Evolutionary conservation across 306 rosid genomes (phyloP), one percentile per base, ranked within the genome.

Genomic region (Cucumis melo): DNA sequence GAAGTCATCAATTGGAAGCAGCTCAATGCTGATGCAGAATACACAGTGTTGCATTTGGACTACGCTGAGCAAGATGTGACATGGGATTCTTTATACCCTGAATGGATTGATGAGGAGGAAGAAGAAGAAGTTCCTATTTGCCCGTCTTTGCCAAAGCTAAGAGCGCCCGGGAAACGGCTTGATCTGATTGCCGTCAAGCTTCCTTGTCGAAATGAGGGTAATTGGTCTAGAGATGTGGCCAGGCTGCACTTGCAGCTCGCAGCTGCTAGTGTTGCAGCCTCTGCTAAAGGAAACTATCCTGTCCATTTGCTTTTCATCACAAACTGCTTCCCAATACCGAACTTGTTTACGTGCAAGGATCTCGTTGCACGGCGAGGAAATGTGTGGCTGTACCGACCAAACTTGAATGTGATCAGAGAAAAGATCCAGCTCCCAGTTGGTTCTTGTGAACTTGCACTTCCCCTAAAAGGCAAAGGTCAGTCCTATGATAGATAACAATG

Each of bases 21-120:
- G 86, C 79, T 90, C 14, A 80, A 84, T 76, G 93, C 94, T 59
- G 88, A 88, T 21, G 86, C 88, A 21, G 42, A 83, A 42, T 85
- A 88, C 62, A 80, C 76, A 57, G 91, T 80, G 65, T 75, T 91
- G 60, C 82, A 79, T 21, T 41, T 94, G 51, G 88, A 90, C 65
- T 66, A 87, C 78, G 96, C 88, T 24, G 90, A 86, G 42, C 76
- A 58, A 51, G 87, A 89, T 58, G 81, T 90, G 65, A 91, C 96
- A 20, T 94, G 98, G 98, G 91, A 87, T 16, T 87, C 95, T 32
- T 68, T 94, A 19, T 94, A 87, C 73, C 98, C 96, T 0, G 98
- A 94, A 88, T 94, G 98, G 98, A 94, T 94, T 65, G 98, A 94
- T 12, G 98, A 94, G 80, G 96, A 90, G 85, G 98, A 94, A 51